Percentiles rank a stretch among this genome's conserved stretches.
phyloP scores from a whole-genome alignment of 306 rosid species.

The Gynostemma pentaphyllum region DNA sequence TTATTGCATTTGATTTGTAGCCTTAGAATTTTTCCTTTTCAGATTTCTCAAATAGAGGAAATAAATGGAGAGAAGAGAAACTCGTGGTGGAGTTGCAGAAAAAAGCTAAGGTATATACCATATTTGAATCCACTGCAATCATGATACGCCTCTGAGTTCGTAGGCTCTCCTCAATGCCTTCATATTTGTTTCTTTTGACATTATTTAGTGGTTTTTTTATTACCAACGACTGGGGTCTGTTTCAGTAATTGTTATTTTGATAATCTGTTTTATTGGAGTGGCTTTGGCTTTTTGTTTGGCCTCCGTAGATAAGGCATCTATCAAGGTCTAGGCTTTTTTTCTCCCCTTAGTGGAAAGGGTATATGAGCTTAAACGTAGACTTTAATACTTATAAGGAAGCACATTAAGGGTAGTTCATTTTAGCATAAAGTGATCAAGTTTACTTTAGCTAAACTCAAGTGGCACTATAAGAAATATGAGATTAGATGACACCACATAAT shows the following conservation, averaged over 20 bases:
- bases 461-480: too few relatives aligned
- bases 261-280: too few relatives aligned
- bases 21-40: constrained; percentile 13
- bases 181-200: too few relatives aligned
- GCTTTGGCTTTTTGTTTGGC: too few relatives aligned
- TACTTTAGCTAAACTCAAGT: too few relatives aligned
- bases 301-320: background rate
- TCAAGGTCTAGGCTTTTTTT: background rate
- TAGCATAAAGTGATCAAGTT: background rate
- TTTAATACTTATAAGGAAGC: background rate
- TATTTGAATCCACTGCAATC: background rate
- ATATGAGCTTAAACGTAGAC: background rate
- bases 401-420: too few relatives aligned
- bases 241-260: too few relatives aligned
- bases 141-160: background rate
- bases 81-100: constrained; percentile 48
- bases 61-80: constrained; percentile 27
- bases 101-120: constrained; percentile 49
- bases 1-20: constrained; percentile 14
- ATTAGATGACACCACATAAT: too few relatives aligned
- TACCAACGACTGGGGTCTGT: too few relatives aligned
- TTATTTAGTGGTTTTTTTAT: too few relatives aligned
- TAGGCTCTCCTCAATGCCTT: constrained; percentile 1
- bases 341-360: background rate
- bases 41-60: constrained; percentile 52